Conservation (phyloP, 129 eudicot genomes). For the Kitagawia praeruptora region DNA sequence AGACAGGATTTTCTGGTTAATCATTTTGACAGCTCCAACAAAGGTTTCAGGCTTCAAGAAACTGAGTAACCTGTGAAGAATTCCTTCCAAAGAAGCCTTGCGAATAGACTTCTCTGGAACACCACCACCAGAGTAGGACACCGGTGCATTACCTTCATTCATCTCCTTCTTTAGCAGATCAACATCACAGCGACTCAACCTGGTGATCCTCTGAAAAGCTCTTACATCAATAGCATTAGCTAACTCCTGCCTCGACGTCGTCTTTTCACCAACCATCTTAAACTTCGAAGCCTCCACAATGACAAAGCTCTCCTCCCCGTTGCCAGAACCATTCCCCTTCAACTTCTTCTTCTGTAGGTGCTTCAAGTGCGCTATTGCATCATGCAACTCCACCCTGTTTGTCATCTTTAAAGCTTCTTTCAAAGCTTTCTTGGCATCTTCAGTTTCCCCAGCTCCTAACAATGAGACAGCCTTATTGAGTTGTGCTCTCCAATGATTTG, state of each 20-base stretch:
- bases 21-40: slow-evolving; percentile 75
- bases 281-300: slow-evolving; percentile 62
- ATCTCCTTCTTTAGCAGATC: slow-evolving; percentile 79
- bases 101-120: slow-evolving; percentile 81
- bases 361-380: slow-evolving; percentile 85
- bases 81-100: slow-evolving; percentile 73
- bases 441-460: slow-evolving; percentile 93
- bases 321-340: slow-evolving; percentile 65
- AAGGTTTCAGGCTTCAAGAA: slow-evolving; percentile 94
- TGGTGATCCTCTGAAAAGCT: slow-evolving; percentile 71
- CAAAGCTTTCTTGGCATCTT: slow-evolving; percentile 87
- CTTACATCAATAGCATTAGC: slow-evolving; percentile 71
- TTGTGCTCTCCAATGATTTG: slow-evolving; percentile 91
- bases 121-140: slow-evolving; percentile 80
- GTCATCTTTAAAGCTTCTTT: slow-evolving; percentile 98
- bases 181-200: slow-evolving; percentile 77
- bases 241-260: slow-evolving; percentile 57
- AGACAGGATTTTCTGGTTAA: slow-evolving; percentile 75
- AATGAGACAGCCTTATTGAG: slow-evolving; percentile 89
- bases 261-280: slow-evolving; percentile 66
- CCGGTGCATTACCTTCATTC: slow-evolving; percentile 63
- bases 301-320: slow-evolving; percentile 56
- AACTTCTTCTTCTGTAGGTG: slow-evolving; percentile 80
- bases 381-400: slow-evolving; percentile 87
- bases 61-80: slow-evolving; percentile 55